A percentile compares a stretch with the other conserved stretches of the same genome.
These are phyloP conservation scores for Sporothrix brasiliensis DNA, from an alignment of 2,329 filamentous ascomycete species.

Conservation along the genomic window DNA sequence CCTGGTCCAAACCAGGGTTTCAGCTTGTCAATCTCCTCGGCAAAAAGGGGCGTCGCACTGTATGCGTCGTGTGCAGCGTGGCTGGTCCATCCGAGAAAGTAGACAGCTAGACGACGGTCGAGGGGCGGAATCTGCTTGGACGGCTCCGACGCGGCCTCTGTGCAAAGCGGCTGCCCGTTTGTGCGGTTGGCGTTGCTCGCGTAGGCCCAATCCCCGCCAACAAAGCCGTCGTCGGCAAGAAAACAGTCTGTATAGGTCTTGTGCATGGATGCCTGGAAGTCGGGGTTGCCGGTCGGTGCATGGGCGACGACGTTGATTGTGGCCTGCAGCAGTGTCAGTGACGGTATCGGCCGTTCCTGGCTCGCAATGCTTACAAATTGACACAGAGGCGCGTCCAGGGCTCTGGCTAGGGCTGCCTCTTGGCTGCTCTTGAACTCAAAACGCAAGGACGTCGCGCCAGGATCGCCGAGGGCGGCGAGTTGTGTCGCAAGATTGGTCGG, in stretches of 20 bases:
- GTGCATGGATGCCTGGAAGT: slow-evolving; percentile 1
- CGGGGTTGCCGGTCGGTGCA: not conserved
- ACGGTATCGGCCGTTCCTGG: no score
- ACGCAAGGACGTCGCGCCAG: not conserved
- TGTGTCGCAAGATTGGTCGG: not conserved
- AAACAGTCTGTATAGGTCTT: slow-evolving; percentile 6
- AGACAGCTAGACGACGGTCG: not conserved
- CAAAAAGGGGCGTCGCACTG: slow-evolving; percentile 5
- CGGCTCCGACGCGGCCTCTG: not conserved
- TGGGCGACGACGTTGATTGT: not conserved
- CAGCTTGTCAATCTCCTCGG: not conserved
- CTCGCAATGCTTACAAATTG: not conserved
- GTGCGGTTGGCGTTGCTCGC: not conserved
- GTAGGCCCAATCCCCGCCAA: not conserved
- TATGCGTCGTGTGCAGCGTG: slow-evolving; percentile 2
- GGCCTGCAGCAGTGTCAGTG: not conserved
- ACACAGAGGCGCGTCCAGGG: not conserved
- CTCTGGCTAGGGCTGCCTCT: not conserved
- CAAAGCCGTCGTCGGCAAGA: not conserved
- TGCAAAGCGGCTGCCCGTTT: not conserved
- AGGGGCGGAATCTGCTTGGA: not conserved
- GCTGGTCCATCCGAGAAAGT: not conserved
- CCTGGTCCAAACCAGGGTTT: not conserved
- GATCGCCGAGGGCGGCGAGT: not conserved
- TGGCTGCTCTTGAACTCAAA: not conserved